Evolutionary conservation across 495 filamentous ascomycete genomes (phyloP).

Genomic region (Neurospora sp.): DNA sequence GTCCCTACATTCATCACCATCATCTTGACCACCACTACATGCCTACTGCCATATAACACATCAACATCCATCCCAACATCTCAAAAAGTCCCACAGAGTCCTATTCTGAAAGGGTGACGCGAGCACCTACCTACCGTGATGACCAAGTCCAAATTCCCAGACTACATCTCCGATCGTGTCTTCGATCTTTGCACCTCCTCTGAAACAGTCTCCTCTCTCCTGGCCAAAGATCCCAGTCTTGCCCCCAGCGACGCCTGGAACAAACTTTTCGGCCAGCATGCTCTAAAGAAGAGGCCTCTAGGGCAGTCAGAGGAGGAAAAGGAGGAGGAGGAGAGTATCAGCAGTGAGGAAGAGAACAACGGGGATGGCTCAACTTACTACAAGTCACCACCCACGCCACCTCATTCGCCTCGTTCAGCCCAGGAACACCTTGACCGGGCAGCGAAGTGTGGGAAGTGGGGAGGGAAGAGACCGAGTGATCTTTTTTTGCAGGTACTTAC

Average conservation of each 20-base stretch:
- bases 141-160: not conserved
- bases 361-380: not conserved
- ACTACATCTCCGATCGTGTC: constrained; percentile 14
- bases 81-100: too few relatives aligned
- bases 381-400: not conserved
- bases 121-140: not conserved
- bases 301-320: not conserved
- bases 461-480: constrained; percentile 48
- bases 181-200: constrained; percentile 36
- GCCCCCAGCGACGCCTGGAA: constrained; percentile 45
- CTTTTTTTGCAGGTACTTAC: constrained; percentile 50
- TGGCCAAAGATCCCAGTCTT: constrained; percentile 38
- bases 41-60: not conserved
- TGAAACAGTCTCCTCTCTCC: constrained; percentile 45
- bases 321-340: not conserved
- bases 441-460: constrained; percentile 57
- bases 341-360: not conserved
- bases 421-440: constrained; percentile 42
- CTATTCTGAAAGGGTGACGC: too few relatives aligned
- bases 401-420: not conserved
- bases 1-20: not conserved
- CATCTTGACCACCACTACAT: not conserved
- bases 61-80: not conserved
- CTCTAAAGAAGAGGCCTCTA: constrained; percentile 8
- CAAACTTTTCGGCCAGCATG: constrained; percentile 37